These are phyloP conservation scores for Oryza brachyantha DNA, from an alignment of 176 grass and related monocot genomes.

Conservation along the genomic window DNA sequence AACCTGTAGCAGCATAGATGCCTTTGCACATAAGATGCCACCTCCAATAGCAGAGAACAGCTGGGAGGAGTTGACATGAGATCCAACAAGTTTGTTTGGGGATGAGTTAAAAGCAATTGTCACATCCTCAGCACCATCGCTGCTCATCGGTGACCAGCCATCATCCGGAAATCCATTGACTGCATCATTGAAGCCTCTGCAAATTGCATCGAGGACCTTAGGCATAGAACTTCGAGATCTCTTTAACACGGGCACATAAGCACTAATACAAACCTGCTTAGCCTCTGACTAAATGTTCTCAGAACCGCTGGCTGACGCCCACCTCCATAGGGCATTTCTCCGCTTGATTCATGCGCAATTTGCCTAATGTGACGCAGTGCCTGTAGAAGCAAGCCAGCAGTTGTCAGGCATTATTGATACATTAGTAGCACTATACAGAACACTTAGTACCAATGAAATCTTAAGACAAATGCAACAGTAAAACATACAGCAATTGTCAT, in stretches of 20 bases:
- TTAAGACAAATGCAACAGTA: background rate
- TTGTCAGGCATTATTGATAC: background rate
- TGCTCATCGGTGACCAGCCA: conserved; percentile 83
- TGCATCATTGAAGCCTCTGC: conserved; percentile 94
- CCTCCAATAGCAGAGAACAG: conserved; percentile 57
- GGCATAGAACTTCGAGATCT: background rate
- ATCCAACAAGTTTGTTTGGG: conserved; percentile 79
- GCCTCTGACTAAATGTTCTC: conserved; percentile 85
- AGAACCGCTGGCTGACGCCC: conserved; percentile 82
- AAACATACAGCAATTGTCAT: conserved; percentile 81
- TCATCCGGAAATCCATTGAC: conserved; percentile 92
- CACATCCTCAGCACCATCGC: conserved; percentile 86
- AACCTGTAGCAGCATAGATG: conserved; percentile 97
- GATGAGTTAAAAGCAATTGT: conserved; percentile 81
- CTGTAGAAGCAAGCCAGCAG: conserved; percentile 34
- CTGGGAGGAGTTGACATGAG: conserved; percentile 56
- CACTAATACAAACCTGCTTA: conserved; percentile 72
- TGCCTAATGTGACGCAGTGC: conserved; percentile 91
- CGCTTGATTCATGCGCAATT: conserved; percentile 76
- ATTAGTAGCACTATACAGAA: background rate
- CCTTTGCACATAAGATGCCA: conserved; percentile 95
- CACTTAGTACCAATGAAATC: background rate
- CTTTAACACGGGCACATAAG: background rate
- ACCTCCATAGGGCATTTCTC: conserved; percentile 72
- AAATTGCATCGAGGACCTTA: conserved; percentile 20